Conservation (phyloP, 139 green algal genomes). For the Yamagishiella unicocca region DNA sequence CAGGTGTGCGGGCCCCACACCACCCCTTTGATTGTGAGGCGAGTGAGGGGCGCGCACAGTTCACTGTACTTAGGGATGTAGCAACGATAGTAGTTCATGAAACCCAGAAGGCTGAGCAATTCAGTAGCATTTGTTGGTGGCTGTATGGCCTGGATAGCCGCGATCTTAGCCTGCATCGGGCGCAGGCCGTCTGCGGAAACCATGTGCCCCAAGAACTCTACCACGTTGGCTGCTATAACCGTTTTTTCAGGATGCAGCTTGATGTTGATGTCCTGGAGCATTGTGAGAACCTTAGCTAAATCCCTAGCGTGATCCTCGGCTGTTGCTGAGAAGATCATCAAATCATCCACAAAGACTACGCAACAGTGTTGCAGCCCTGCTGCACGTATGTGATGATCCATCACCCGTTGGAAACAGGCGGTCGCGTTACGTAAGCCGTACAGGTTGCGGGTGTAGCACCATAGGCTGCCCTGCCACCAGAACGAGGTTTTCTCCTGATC, state of each 20-base stretch:
- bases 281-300: background rate
- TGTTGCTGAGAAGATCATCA: background rate
- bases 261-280: background rate
- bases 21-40: background rate
- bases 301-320: background rate
- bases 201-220: background rate
- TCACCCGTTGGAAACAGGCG: slow-evolving; percentile 23
- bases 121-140: background rate
- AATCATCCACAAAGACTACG: background rate
- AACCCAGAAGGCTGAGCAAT: background rate
- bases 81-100: background rate
- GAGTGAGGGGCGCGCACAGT: background rate
- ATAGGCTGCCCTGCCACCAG: background rate
- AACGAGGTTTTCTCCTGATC: background rate
- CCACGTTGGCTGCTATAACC: background rate
- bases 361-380: background rate
- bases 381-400: slow-evolving; percentile 23
- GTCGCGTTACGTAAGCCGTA: background rate
- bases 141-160: background rate
- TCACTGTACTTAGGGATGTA: background rate
- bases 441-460: background rate
- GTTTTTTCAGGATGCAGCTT: slow-evolving; percentile 1
- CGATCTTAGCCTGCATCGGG: background rate
- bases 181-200: background rate
- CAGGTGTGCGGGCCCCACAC: background rate